A percentile compares a stretch with the other conserved stretches of the same genome.
Evolutionary conservation across 305 asterid genomes (phyloP).

Genomic region (Plantago lanceolata): DNA sequence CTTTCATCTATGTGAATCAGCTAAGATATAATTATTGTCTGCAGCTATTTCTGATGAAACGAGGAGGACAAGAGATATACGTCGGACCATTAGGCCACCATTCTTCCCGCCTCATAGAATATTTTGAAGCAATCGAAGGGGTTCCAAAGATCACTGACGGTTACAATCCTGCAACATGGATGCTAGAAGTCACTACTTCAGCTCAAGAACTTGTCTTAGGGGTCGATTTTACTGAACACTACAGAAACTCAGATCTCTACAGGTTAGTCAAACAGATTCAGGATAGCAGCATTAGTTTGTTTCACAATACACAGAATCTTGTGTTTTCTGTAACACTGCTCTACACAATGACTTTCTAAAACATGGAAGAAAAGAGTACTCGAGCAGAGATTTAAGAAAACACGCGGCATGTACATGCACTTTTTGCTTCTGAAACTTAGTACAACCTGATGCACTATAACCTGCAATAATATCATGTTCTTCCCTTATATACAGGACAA

Average conservation of each 20-base stretch:
- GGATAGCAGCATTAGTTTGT: background rate
- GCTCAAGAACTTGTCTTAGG: conserved; percentile 54
- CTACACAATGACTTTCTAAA: background rate
- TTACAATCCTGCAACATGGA: conserved; percentile 68
- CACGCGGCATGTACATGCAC: background rate
- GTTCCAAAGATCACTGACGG: conserved; percentile 53
- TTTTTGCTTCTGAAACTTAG: background rate
- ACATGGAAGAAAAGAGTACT: background rate
- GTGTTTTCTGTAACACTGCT: background rate
- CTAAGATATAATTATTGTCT: conserved; percentile 15
- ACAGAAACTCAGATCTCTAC: conserved; percentile 51
- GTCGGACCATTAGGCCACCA: conserved; percentile 62
- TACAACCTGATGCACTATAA: background rate
- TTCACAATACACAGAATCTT: background rate
- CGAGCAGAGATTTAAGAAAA: background rate
- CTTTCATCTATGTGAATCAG: background rate
- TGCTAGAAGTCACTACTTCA: conserved; percentile 56
- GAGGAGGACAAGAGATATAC: conserved; percentile 65
- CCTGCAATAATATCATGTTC: background rate
- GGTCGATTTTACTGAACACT: conserved; percentile 43
- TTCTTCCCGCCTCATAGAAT: conserved; percentile 45
- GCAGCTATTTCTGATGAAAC: conserved; percentile 60
- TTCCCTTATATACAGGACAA: conserved; percentile 33
- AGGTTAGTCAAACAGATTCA: conserved; percentile 22
- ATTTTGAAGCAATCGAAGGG: conserved; percentile 50